Conservation (phyloP, 345 rosid genomes). For the Ricinus communis region DNA sequence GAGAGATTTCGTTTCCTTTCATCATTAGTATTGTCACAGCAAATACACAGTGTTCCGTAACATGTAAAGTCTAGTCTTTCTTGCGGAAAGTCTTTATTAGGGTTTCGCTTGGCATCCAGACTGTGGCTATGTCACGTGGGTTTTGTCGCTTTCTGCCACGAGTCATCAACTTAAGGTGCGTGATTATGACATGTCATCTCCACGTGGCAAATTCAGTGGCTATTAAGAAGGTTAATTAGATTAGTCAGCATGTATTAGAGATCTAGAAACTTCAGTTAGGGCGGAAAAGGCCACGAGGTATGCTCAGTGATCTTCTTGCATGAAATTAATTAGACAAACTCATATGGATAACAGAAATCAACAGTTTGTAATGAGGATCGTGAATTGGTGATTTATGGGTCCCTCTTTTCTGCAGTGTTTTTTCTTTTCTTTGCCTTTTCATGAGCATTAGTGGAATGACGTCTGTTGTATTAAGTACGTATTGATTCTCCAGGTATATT, state of each 20-base stretch:
- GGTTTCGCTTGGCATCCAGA: background rate
- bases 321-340: conserved; percentile 15
- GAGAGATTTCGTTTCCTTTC: background rate
- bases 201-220: conserved; percentile 5
- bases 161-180: background rate
- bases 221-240: background rate
- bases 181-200: conserved; percentile 15
- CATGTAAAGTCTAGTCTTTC: background rate
- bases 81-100: background rate
- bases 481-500: too few species aligned
- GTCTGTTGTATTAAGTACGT: too few species aligned
- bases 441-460: too few species aligned
- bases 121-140: background rate
- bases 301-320: background rate
- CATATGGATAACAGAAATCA: conserved; percentile 15
- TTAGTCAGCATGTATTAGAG: conserved; percentile 5
- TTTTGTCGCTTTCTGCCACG: too few species aligned
- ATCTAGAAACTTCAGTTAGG: conserved; percentile 24
- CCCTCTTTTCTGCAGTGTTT: background rate
- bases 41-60: background rate
- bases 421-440: background rate
- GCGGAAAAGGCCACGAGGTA: background rate
- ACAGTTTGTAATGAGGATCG: background rate
- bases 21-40: background rate
- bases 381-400: too few species aligned